Evolutionary conservation across 2,329 filamentous ascomycete species (phyloP), one percentile per base, ranked within the genome.

Genomic region (Colletotrichum sp.): DNA sequence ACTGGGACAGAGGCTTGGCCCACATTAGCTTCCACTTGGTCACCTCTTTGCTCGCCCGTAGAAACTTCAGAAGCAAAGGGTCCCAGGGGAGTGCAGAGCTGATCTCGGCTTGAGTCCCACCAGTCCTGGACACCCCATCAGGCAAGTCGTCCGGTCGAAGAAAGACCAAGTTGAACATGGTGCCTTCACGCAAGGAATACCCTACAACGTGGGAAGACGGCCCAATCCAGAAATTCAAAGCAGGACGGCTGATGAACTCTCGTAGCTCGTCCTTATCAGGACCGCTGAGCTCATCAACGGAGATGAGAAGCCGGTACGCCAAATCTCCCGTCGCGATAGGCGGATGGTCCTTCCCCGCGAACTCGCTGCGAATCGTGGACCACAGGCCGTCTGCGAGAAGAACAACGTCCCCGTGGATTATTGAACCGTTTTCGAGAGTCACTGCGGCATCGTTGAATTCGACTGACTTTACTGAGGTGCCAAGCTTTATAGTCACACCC

Each of bases 151-250:
- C 64, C 15, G 64, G 64, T 30, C n/a, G 24, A 26, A 66, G 64
- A n/a, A 66, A 55, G 15, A 43, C 87, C 65, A 89, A 82, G 77
- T 89, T 88, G 78, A 86, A 87, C 36, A 85, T 80, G 24, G 82
- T 79, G 18, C 85, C 86, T 8, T 82, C 84, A 62, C 84, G 82
- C 5, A 89, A 79, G 4, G 87, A 81, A 73, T 89, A 89, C 64
- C 84, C 84, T 26, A 89, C 87, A 4, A 87, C 88, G 78, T 91
- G 89, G 16, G 83, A 83, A 60, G 85, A 81, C 1, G 89, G 89
- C 1, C 89, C 89, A 21, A 90, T 80, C 89, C 90, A 90, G 77
- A 90, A 88, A 76, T 90, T 87, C 6, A 90, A 86, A 36, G 86
- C 84, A 2, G 89, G 88, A 15, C 86, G 82, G 6, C 83, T 80